Conservation (phyloP, 306 rosid species). For the Dryas octopetala region DNA sequence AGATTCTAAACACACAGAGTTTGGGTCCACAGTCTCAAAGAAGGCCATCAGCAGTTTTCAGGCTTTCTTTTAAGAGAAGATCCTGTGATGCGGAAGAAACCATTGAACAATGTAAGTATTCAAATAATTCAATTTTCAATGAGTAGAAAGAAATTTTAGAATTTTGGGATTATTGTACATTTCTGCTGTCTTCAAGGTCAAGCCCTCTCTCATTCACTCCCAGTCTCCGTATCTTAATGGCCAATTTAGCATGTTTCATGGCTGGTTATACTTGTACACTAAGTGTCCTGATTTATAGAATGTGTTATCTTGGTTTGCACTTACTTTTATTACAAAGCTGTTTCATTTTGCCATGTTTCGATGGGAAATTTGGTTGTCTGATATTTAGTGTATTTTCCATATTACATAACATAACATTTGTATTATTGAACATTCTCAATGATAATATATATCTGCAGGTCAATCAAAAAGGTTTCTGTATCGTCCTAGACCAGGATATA, state of each 20-base stretch:
- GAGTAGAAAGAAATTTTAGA: constrained; percentile 9
- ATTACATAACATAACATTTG: too few species aligned
- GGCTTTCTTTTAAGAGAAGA: constrained; percentile 76
- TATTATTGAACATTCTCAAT: constrained; percentile 20
- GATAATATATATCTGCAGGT: constrained; percentile 43
- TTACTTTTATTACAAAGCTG: background rate
- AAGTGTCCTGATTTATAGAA: background rate
- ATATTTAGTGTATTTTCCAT: too few species aligned
- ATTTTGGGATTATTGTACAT: background rate
- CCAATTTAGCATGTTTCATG: background rate
- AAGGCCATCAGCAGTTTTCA: constrained; percentile 63
- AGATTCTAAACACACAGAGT: constrained; percentile 37
- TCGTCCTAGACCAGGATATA: constrained; percentile 68
- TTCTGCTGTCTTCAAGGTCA: background rate
- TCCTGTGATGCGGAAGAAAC: constrained; percentile 77
- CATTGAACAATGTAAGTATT: constrained; percentile 55
- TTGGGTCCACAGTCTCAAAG: constrained; percentile 44
- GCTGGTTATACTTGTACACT: background rate
- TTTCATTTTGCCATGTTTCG: too few species aligned
- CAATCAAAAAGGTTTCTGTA: constrained; percentile 60
- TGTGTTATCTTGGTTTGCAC: background rate
- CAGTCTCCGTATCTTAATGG: background rate
- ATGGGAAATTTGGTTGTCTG: too few species aligned
- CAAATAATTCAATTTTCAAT: background rate
- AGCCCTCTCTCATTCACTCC: background rate